These are phyloP conservation scores for Penicillium psychrosexuale DNA, from an alignment of 2,329 filamentous ascomycete genomes.

Conservation along the genomic window DNA sequence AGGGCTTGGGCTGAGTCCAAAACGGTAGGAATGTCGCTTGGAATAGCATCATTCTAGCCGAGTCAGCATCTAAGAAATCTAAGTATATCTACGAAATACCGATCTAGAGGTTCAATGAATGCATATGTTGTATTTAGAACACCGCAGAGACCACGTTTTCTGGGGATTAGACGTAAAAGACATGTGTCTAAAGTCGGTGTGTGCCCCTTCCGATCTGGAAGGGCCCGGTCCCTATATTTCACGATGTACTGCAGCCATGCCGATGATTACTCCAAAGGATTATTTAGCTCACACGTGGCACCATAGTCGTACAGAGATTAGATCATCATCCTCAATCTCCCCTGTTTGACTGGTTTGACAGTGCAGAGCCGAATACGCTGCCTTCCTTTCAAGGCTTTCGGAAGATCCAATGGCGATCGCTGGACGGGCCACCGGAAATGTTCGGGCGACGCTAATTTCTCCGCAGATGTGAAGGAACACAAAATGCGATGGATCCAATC, in stretches of 20 bases:
- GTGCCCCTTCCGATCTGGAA: neutral
- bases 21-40: neutral
- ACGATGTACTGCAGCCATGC: neutral
- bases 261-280: conserved; percentile 1
- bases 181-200: conserved; percentile 18
- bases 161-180: conserved; percentile 4
- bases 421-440: conserved; percentile 9
- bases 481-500: conserved; percentile 1
- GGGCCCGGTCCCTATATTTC: neutral
- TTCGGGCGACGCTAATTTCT: conserved; percentile 7
- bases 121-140: neutral
- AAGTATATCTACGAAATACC: neutral
- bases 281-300: conserved; percentile 16
- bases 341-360: neutral
- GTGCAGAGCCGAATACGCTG: neutral
- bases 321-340: neutral
- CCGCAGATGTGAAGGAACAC: conserved; percentile 2
- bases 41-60: neutral
- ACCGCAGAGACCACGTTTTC: conserved; percentile 15
- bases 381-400: neutral
- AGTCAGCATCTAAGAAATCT: neutral
- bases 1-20: neutral
- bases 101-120: conserved; percentile 1
- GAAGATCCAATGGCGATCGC: neutral
- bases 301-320: conserved; percentile 10